Percentiles rank a stretch among this genome's conserved stretches.
Evolutionary conservation across 140 eudicot genomes (phyloP).

Genomic region (Flaveria floridana): DNA sequence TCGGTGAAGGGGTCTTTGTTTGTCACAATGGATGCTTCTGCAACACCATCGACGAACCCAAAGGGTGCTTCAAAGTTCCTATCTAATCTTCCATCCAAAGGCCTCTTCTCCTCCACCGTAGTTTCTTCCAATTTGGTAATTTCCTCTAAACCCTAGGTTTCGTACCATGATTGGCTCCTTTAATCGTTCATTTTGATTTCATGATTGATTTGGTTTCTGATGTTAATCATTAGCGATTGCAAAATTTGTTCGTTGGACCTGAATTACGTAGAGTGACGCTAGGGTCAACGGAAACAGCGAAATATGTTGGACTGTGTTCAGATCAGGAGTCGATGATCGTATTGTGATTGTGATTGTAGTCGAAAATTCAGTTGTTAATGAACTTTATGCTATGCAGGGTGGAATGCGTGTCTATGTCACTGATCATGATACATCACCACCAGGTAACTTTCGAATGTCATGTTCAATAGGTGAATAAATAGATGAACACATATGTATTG

Average conservation of each 20-base stretch:
- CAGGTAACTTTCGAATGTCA: conserved; percentile 44
- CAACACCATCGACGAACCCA: conserved; percentile 23
- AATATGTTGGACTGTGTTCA: no score
- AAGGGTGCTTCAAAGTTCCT: conserved; percentile 46
- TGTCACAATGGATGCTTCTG: conserved; percentile 33
- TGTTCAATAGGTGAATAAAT: not conserved
- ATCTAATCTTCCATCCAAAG: conserved; percentile 67
- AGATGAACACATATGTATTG: not conserved
- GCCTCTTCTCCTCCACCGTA: conserved; percentile 62
- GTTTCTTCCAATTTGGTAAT: conserved; percentile 54
- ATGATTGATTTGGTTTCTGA: conserved; percentile 9
- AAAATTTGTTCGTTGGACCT: not conserved
- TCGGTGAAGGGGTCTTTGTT: not conserved
- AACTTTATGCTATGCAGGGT: conserved; percentile 49
- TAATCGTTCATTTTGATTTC: conserved; percentile 5
- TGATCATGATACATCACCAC: conserved; percentile 79
- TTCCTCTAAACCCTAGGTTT: conserved; percentile 28
- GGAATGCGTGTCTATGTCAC: conserved; percentile 71
- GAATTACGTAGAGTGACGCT: no score
- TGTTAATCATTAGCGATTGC: not conserved
- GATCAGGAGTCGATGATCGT: no score
- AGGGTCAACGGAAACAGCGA: no score
- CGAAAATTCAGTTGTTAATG: no score
- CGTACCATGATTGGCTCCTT: not conserved
- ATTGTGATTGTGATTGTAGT: no score